Percentiles rank a stretch among this genome's conserved stretches.
Evolutionary conservation across 2,329 filamentous ascomycete species (phyloP).

Genomic region (Colletotrichum sp.): DNA sequence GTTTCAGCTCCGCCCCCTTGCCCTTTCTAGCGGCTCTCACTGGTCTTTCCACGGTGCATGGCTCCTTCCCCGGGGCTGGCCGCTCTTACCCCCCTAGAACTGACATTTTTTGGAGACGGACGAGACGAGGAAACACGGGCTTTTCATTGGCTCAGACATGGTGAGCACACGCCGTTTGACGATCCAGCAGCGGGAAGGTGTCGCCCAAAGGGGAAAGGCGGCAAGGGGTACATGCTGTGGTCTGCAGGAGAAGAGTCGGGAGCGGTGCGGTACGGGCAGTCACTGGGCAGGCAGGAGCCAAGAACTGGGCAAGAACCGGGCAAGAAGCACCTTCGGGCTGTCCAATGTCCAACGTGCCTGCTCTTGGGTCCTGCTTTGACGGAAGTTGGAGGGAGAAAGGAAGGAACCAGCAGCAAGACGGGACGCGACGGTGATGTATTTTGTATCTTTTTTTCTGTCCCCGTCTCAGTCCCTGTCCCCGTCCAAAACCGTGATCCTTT

Average conservation of each 20-base stretch:
- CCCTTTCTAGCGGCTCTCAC: neutral
- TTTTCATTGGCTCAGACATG: neutral
- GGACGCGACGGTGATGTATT: neutral
- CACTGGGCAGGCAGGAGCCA: neutral
- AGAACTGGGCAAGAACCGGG: neutral
- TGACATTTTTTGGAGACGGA: neutral
- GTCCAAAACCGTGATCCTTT: neutral
- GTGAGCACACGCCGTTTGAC: constrained; percentile 7
- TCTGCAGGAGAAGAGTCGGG: neutral
- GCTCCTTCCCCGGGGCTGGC: constrained; percentile 18
- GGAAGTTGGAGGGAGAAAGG: neutral
- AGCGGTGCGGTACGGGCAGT: neutral
- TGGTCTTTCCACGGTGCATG: neutral
- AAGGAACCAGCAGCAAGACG: neutral
- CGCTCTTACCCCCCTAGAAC: neutral
- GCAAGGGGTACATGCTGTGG: constrained; percentile 3
- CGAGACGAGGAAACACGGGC: neutral
- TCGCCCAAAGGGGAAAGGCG: neutral
- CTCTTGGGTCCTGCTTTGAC: neutral
- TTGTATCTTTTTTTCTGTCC: neutral
- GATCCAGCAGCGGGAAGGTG: constrained; percentile 10
- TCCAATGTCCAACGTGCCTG: neutral
- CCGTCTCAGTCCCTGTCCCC: neutral
- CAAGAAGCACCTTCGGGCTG: neutral
- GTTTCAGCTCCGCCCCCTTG: constrained; percentile 14